Conservation (phyloP, 805 yeast genomes). For the Naumovozyma dairenensis region DNA sequence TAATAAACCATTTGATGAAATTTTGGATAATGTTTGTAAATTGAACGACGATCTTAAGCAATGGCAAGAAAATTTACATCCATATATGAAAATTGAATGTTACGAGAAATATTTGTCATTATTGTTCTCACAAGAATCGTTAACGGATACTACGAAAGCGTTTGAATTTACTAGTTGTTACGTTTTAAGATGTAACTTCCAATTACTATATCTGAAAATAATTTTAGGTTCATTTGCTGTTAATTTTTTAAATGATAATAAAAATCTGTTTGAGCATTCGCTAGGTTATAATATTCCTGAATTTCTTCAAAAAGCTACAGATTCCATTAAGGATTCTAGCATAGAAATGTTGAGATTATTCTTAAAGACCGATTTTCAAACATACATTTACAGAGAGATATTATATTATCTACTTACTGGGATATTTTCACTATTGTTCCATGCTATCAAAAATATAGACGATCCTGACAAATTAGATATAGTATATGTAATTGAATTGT, state of each 20-base stretch:
- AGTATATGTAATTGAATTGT: slow-evolving; percentile 6
- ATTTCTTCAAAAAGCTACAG: slow-evolving; percentile 3
- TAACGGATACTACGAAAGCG: slow-evolving; percentile 3
- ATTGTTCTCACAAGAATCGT: slow-evolving; percentile 2
- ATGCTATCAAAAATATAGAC: slow-evolving; percentile 14
- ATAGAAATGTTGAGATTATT: slow-evolving; percentile 11
- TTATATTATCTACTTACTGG: slow-evolving; percentile 19
- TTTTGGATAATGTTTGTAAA: slow-evolving; percentile 6
- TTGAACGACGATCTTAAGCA: slow-evolving; percentile 4
- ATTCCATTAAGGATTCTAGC: slow-evolving; percentile 6
- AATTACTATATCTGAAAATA: slow-evolving; percentile 5
- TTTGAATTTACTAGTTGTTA: slow-evolving; percentile 6
- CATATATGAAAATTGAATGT: slow-evolving; percentile 6
- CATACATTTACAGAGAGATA: slow-evolving; percentile 16
- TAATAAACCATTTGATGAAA: slow-evolving; percentile 7
- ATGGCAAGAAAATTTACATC: slow-evolving; percentile 10
- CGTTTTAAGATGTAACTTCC: slow-evolving; percentile 8
- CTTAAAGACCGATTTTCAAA: slow-evolving; percentile 9
- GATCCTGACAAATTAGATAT: slow-evolving; percentile 8
- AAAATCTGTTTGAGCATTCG: slow-evolving; percentile 2
- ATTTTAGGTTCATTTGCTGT: slow-evolving; percentile 8
- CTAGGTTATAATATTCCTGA: slow-evolving; percentile 4
- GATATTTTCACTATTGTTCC: slow-evolving; percentile 14
- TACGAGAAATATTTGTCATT: slow-evolving; percentile 7
- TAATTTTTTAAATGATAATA: slow-evolving; percentile 12